A percentile compares a stretch with the other conserved stretches of the same genome.
Evolutionary conservation across 2,329 filamentous ascomycete species (phyloP).

Genomic region (Dothideomycetidae sp.): DNA sequence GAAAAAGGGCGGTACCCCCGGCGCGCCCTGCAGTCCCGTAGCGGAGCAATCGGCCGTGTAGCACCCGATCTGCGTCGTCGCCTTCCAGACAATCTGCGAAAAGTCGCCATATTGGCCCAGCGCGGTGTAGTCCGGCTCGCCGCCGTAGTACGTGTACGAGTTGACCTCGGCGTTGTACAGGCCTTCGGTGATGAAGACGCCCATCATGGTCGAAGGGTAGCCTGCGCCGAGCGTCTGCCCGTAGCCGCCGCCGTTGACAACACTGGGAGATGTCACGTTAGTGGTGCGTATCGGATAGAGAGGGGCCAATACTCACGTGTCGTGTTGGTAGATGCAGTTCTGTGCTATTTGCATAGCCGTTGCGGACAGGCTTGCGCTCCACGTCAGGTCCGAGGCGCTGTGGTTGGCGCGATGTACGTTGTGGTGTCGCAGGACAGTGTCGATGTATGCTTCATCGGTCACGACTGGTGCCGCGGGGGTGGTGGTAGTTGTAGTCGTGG

Average conservation of each 20-base stretch:
- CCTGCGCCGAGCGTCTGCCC: slow-evolving; percentile 3
- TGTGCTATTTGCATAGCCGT: not conserved
- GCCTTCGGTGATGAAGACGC: slow-evolving; percentile 3
- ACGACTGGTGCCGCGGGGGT: not conserved
- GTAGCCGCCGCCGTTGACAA: not conserved
- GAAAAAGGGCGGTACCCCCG: slow-evolving; percentile 2
- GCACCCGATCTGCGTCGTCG: slow-evolving; percentile 22
- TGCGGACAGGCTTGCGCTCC: not conserved
- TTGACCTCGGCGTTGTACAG: slow-evolving; percentile 2
- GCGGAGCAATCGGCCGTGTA: slow-evolving; percentile 12
- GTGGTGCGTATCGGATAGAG: not conserved
- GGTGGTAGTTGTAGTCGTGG: not conserved
- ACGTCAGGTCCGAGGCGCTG: not conserved
- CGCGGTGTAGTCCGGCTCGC: not conserved
- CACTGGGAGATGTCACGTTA: not conserved
- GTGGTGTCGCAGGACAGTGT: not conserved
- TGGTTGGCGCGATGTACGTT: not conserved
- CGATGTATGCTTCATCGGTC: not conserved
- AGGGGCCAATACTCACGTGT: not conserved
- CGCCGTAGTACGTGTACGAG: slow-evolving; percentile 8
- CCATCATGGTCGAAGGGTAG: not conserved
- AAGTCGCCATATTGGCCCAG: slow-evolving; percentile 19
- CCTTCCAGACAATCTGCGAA: slow-evolving; percentile 27
- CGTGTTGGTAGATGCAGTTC: not conserved
- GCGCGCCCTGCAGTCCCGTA: not conserved